Percentiles rank a stretch among this genome's conserved stretches.
phyloP scores from a whole-genome alignment of 2,329 filamentous ascomycete species.

The Fusarium tjaetaba region DNA sequence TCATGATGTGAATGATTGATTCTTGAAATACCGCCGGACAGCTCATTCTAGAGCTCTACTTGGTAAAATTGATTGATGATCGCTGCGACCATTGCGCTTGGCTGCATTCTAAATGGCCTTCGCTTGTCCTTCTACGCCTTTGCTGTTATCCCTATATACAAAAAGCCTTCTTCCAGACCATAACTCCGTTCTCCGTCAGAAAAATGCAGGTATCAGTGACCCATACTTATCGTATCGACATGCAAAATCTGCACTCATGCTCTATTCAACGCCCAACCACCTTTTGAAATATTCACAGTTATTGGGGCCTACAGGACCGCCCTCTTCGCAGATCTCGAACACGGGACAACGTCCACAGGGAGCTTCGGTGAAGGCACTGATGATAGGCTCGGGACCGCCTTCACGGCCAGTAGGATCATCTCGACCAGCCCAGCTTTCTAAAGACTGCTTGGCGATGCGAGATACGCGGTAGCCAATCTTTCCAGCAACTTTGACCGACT shows the following conservation, averaged over 20 bases:
- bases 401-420: conserved; percentile 50
- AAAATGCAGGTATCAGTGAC: background rate
- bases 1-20: background rate
- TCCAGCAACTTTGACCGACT: conserved; percentile 65
- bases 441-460: conserved; percentile 58
- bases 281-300: conserved; percentile 92
- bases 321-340: conserved; percentile 90
- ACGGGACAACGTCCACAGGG: conserved; percentile 94
- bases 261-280: conserved; percentile 72
- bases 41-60: background rate
- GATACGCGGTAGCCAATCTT: conserved; percentile 64
- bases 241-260: conserved; percentile 13
- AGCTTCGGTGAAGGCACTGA: conserved; percentile 85
- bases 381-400: conserved; percentile 55
- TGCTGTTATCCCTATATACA: conserved; percentile 37
- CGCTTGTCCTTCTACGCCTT: conserved; percentile 38
- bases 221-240: background rate
- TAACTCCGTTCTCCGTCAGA: conserved; percentile 39
- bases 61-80: conserved; percentile 1
- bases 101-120: conserved; percentile 19
- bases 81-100: conserved; percentile 7
- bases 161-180: conserved; percentile 21
- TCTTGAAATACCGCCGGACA: background rate
- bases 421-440: conserved; percentile 53
- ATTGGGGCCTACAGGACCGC: conserved; percentile 87